Conservation (phyloP, 2,329 filamentous ascomycete genomes). For the Xylaria sp. region DNA sequence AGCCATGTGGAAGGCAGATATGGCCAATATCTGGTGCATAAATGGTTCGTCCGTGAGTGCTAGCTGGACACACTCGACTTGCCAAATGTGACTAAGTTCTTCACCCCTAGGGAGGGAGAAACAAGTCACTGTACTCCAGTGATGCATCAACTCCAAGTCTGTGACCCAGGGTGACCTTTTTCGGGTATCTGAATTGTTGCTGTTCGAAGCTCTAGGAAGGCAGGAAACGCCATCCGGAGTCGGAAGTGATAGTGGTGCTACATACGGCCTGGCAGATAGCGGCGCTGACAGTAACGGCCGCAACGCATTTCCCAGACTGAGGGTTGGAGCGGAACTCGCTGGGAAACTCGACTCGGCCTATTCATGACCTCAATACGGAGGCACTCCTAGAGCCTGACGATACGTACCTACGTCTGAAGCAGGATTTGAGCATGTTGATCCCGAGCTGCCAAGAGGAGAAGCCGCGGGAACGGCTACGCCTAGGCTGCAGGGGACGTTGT, state of each 20-base stretch:
- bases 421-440: background rate
- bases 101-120: constrained; percentile 21
- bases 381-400: background rate
- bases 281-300: constrained; percentile 3
- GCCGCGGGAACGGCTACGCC: background rate
- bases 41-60: constrained; percentile 19
- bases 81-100: constrained; percentile 20
- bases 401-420: constrained; percentile 20
- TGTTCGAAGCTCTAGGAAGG: background rate
- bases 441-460: constrained; percentile 7
- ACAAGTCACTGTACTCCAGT: constrained; percentile 22
- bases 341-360: constrained; percentile 9
- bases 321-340: background rate
- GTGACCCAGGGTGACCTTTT: constrained; percentile 23
- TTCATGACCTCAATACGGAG: constrained; percentile 9
- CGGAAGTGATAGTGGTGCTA: background rate
- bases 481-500: constrained; percentile 14
- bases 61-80: constrained; percentile 19
- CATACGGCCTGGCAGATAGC: background rate
- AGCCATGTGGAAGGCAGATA: constrained; percentile 24
- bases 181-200: background rate
- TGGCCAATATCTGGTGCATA: constrained; percentile 25
- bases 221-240: background rate
- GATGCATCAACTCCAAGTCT: constrained; percentile 22
- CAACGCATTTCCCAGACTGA: background rate